These are phyloP conservation scores for Vaccinium corymbosum DNA, from an alignment of 148 eudicot species.

Conservation along the genomic window DNA sequence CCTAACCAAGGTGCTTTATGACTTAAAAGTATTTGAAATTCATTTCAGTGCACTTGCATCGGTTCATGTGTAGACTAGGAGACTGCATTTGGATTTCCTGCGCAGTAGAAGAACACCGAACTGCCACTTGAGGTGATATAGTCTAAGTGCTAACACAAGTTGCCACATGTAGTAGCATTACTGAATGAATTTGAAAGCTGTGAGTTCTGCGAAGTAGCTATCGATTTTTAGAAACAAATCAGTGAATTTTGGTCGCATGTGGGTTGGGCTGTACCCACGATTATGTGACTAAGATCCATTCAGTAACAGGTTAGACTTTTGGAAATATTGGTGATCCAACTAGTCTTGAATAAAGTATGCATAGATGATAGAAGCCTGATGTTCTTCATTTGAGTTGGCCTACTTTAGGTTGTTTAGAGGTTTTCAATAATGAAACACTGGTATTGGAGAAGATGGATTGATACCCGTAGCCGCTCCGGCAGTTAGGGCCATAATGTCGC, in stretches of 20 bases:
- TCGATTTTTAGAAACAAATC: background rate
- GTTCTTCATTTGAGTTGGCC: background rate
- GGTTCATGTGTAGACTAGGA: background rate
- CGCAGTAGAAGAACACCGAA: background rate
- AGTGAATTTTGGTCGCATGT: background rate
- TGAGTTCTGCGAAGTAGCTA: background rate
- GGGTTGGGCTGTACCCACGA: background rate
- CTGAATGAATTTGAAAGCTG: background rate
- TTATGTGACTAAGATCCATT: background rate
- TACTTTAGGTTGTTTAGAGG: slow-evolving; percentile 2
- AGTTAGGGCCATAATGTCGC: slow-evolving; percentile 88
- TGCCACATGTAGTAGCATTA: background rate
- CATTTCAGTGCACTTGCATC: background rate
- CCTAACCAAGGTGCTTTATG: background rate
- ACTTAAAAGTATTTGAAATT: background rate
- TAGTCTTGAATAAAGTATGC: background rate
- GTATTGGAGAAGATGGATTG: background rate
- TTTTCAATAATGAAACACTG: background rate
- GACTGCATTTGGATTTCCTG: background rate
- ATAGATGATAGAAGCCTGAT: background rate
- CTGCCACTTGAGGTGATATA: background rate
- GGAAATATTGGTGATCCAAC: background rate
- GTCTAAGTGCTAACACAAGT: background rate
- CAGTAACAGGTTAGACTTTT: background rate
- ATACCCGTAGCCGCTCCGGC: slow-evolving; percentile 97